A percentile compares a stretch with the other conserved stretches of the same genome.
Evolutionary conservation across 2,329 filamentous ascomycete genomes (phyloP).

Genomic region (Biscogniauxia marginata): DNA sequence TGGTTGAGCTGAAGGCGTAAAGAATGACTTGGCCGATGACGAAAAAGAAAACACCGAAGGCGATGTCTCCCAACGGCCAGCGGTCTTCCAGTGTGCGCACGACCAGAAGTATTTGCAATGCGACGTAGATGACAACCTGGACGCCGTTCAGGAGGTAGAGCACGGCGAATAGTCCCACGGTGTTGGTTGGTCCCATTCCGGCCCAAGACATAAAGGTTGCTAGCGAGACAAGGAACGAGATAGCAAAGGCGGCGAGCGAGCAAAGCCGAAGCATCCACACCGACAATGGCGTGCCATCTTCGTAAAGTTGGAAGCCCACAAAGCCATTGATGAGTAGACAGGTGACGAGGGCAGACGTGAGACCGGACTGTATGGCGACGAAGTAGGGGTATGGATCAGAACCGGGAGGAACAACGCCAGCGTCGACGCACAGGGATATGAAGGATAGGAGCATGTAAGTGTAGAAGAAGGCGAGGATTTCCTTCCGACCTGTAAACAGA

Average conservation of each 20-base stretch:
- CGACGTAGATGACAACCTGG: conserved; percentile 79
- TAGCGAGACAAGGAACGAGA: conserved; percentile 83
- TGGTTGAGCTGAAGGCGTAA: conserved; percentile 82
- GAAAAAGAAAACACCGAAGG: conserved; percentile 89
- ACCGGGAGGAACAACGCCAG: conserved; percentile 84
- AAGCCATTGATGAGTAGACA: conserved; percentile 96
- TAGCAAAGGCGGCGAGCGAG: conserved; percentile 77
- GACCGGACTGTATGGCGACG: conserved; percentile 79
- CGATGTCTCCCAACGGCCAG: conserved; percentile 91
- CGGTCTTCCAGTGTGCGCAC: conserved; percentile 87
- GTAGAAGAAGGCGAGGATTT: conserved; percentile 91
- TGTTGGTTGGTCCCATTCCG: conserved; percentile 80
- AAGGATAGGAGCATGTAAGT: conserved; percentile 89
- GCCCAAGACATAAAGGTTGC: conserved; percentile 93
- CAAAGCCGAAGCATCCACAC: conserved; percentile 86
- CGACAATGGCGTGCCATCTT: conserved; percentile 90
- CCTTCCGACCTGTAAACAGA: conserved; percentile 52
- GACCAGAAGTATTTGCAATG: conserved; percentile 86
- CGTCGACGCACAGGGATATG: conserved; percentile 85
- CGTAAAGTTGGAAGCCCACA: conserved; percentile 96
- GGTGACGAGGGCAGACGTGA: conserved; percentile 81
- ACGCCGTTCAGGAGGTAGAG: conserved; percentile 89
- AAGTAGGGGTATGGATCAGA: conserved; percentile 86
- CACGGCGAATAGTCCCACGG: conserved; percentile 85
- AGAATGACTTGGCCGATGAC: conserved; percentile 88